These are phyloP conservation scores for Pestalotiopsis fici DNA, from an alignment of 2,329 filamentous ascomycete species.

Conservation along the genomic window DNA sequence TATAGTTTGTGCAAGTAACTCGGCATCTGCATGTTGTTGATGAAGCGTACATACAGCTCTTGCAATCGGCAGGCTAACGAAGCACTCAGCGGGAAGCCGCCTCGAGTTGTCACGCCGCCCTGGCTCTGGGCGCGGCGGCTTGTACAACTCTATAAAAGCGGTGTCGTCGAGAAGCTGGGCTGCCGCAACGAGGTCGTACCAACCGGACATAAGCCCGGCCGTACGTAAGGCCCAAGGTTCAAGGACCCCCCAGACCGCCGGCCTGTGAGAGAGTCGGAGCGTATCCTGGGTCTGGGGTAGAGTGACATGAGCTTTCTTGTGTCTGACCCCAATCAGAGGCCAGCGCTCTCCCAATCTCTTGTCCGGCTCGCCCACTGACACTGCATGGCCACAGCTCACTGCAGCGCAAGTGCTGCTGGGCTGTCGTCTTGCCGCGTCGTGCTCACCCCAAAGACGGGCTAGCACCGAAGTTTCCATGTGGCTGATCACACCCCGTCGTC, in stretches of 20 bases:
- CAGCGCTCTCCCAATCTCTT: neutral
- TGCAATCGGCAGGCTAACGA: neutral
- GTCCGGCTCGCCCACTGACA: neutral
- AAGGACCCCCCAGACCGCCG: neutral
- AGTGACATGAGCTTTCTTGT: neutral
- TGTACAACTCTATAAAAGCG: neutral
- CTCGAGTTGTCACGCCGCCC: neutral
- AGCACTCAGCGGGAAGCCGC: neutral
- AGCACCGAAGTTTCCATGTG: constrained; percentile 2
- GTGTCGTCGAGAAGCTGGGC: neutral
- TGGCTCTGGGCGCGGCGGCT: neutral
- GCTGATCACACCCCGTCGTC: neutral
- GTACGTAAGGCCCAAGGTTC: neutral
- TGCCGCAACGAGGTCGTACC: neutral
- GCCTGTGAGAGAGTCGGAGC: neutral
- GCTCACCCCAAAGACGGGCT: neutral
- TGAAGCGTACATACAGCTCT: neutral
- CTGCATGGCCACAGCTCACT: constrained; percentile 3
- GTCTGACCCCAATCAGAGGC: neutral
- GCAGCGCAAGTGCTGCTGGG: neutral
- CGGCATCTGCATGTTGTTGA: neutral
- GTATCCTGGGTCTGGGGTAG: constrained; percentile 4
- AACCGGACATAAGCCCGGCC: neutral
- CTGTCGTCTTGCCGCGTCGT: constrained; percentile 1
- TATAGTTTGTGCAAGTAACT: neutral